Evolutionary conservation across 75 land plant species (phyloP).

Genomic region (Gnetum montanum): DNA sequence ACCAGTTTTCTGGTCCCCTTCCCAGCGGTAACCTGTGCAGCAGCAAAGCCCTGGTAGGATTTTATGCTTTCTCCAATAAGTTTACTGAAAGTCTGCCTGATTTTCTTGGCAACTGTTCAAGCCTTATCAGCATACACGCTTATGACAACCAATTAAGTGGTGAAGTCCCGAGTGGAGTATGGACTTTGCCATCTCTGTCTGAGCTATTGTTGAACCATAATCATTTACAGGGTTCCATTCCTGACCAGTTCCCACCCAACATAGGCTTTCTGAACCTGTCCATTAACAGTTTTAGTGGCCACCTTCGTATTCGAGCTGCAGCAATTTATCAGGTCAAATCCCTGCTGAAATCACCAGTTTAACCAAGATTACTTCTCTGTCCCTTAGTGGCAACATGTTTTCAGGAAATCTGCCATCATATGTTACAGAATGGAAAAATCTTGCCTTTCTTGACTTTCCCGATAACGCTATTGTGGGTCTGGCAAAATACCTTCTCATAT

Average conservation of each 20-base stretch:
- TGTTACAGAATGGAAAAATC: conserved; percentile 1
- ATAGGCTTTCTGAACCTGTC: conserved; percentile 21
- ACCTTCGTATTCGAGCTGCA: conserved; percentile 17
- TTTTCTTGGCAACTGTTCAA: conserved; percentile 16
- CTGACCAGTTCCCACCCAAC: conserved; percentile 10
- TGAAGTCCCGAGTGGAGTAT: conserved; percentile 19
- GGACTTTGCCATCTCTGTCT: conserved; percentile 19
- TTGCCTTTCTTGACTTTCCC: conserved; percentile 19
- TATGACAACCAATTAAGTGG: conserved; percentile 24
- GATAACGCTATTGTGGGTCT: conserved; percentile 35
- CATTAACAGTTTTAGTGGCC: conserved; percentile 33
- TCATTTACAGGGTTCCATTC: conserved; percentile 42
- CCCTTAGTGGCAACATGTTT: conserved; percentile 26
- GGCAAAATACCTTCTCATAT: conserved; percentile 34
- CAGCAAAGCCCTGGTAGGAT: conserved; percentile 4
- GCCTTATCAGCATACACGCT: conserved; percentile 11
- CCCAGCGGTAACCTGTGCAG: conserved; percentile 34
- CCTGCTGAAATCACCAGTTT: conserved; percentile 25
- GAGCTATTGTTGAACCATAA: conserved; percentile 25
- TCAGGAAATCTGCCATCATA: conserved; percentile 22
- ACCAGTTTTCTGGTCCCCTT: conserved; percentile 30
- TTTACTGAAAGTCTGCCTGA: conserved; percentile 30
- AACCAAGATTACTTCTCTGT: conserved; percentile 8
- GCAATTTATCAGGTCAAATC: conserved; percentile 30
- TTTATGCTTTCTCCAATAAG: conserved; percentile 32